Base-by-base conservation (phyloP, 352 stramenopile genomes). In the Blastocystis sp. region DNA sequence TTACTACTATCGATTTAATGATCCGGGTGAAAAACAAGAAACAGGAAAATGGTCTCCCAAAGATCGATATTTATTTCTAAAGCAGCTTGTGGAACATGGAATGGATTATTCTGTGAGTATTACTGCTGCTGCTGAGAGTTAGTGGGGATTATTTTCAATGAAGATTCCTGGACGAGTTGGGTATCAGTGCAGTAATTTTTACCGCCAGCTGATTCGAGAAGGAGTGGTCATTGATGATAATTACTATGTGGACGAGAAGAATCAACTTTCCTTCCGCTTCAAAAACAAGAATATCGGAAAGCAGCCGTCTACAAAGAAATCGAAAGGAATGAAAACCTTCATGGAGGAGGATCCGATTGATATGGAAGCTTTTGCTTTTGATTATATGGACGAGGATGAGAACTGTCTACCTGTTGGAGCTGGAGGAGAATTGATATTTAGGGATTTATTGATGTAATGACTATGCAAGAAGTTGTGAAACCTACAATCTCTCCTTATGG, bases 161-260 rank as follows among this genome's bases (percentile, higher is more conserved):
- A 90, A 91, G 40, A 90, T 91, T 30, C 90, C 87, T 0, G 90
- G 90, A 15, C 87, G 90, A 22, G 90, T 91, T 19, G 90, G 90
- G 3, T 91, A 91, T 79, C 90, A 91, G 69, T 91, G 90, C 69
- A 89, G 64, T 13, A 91, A 91, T 58, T 91, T 79, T 40, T 91
- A 91, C 69, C 76, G 90, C 48, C 78, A 91, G 53, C 89, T 91
- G 24, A 89, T 91, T 17, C 44, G 57, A 22, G 66, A 91, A 54
- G 89, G 89, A 53, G 73, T 89, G 51, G 81, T 91, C 0, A 87
- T 89, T 27, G 90, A 91, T 53, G 81, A 88, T 6, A 91, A 91
- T 51, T 91, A 91, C 44, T 68, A 89, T 37, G 27, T 75, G 4
- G 82, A 87, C 24, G 33, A 70, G 22, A 81, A 90, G n/a, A 91